Evolutionary conservation across 2,329 filamentous ascomycete species (phyloP).

Genomic region (Trichoderma pleuroti): DNA sequence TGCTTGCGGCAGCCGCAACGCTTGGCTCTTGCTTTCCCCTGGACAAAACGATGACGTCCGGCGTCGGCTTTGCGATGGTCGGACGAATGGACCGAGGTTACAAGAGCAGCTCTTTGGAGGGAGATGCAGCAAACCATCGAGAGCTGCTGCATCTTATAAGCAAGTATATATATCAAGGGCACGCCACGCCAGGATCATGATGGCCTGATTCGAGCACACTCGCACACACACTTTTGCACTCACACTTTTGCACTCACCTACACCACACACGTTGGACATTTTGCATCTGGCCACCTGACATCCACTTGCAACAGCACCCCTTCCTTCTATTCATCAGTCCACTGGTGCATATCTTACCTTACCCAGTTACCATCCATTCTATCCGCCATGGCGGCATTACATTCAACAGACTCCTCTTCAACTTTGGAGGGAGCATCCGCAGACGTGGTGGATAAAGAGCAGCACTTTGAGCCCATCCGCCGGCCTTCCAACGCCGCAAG

Average conservation of each 20-base stretch:
- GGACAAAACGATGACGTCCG: not conserved
- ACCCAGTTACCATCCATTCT: not conserved
- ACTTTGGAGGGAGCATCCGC: not conserved
- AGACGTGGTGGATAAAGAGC: not conserved
- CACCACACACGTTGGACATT: not conserved
- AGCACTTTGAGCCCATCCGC: not conserved
- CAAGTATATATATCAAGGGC: conserved; percentile 7
- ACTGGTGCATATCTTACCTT: not conserved
- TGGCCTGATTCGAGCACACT: conserved; percentile 14
- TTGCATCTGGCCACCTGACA: not conserved
- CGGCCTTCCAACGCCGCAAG: not conserved
- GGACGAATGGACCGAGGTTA: conserved; percentile 20
- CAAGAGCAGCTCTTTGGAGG: not conserved
- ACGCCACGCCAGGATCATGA: not conserved
- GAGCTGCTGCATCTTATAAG: not conserved
- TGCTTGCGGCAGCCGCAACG: not conserved
- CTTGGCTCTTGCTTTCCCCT: not conserved
- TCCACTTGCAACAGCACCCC: not conserved
- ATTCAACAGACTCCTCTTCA: not conserved
- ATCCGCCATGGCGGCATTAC: not conserved
- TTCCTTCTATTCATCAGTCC: not conserved
- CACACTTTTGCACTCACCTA: not conserved
- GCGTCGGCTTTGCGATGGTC: not conserved
- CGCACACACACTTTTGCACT: not conserved
- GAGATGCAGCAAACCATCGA: not conserved